These are phyloP conservation scores for Globisporangium solare DNA, from an alignment of 352 stramenopile species.

Conservation along the genomic window DNA sequence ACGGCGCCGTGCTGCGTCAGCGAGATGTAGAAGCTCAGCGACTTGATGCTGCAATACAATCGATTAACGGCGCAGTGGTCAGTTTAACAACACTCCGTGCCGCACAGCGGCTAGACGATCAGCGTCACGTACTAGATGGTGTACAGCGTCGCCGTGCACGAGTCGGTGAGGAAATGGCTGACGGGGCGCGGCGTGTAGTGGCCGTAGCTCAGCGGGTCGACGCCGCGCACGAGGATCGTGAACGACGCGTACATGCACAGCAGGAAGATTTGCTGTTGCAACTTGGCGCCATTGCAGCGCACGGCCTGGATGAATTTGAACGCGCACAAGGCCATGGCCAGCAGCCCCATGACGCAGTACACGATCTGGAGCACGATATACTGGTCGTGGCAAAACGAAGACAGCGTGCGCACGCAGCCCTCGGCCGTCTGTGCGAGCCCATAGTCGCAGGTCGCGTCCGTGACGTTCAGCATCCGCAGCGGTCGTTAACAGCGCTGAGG, in stretches of 20 bases:
- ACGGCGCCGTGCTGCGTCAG: slow-evolving; percentile 47
- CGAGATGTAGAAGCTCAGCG: slow-evolving; percentile 49
- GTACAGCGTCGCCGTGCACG: slow-evolving; percentile 58
- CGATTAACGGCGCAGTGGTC: no score
- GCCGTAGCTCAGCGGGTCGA: slow-evolving; percentile 49
- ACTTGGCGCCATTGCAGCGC: slow-evolving; percentile 28
- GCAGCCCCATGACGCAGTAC: slow-evolving; percentile 35
- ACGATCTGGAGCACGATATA: slow-evolving; percentile 18
- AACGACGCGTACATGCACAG: slow-evolving; percentile 40
- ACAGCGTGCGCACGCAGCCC: no score
- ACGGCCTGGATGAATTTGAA: slow-evolving; percentile 43
- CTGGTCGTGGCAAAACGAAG: no score
- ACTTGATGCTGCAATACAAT: slow-evolving; percentile 34
- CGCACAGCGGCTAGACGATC: no score
- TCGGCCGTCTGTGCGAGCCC: no score
- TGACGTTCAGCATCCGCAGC: no score
- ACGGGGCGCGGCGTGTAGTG: slow-evolving; percentile 37
- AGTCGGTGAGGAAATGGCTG: slow-evolving; percentile 42
- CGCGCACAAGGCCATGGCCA: slow-evolving; percentile 23
- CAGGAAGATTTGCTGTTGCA: slow-evolving; percentile 53
- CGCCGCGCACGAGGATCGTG: slow-evolving; percentile 49
- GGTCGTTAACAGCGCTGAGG: no score
- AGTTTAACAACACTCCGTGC: no score
- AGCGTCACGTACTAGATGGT: slow-evolving; percentile 41
- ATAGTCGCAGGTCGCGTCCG: no score